Conservation (phyloP, 2,329 filamentous ascomycete species). For the Chaetomium sp. region DNA sequence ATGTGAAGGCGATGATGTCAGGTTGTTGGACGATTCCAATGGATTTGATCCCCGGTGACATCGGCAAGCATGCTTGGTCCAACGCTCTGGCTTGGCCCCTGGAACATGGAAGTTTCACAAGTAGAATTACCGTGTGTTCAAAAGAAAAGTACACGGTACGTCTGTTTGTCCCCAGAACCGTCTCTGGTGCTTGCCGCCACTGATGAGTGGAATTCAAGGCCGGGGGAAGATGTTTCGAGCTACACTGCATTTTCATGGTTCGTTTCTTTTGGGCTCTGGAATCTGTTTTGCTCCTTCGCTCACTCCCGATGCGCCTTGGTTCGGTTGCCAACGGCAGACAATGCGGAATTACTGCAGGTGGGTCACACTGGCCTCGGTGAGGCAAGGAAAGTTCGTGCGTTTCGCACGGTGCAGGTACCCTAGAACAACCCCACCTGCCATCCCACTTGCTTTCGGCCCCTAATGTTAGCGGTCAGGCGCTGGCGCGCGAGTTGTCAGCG, state of each 20-base stretch:
- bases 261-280: too few species aligned
- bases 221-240: too few species aligned
- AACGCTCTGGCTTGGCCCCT: not conserved
- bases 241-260: too few species aligned
- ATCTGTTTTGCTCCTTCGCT: too few species aligned
- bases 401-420: conserved; percentile 13
- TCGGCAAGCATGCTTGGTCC: not conserved
- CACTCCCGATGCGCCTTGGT: too few species aligned
- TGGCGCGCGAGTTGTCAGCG: conserved; percentile 4
- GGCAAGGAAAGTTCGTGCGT: not conserved
- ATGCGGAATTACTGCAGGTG: not conserved
- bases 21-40: not conserved
- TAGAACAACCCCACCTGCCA: conserved; percentile 9
- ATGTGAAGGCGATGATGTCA: conserved; percentile 9
- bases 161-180: not conserved
- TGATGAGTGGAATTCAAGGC: too few species aligned
- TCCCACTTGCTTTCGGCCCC: conserved; percentile 11
- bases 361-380: conserved; percentile 11
- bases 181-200: too few species aligned
- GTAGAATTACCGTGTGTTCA: not conserved
- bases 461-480: conserved; percentile 4
- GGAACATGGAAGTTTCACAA: not conserved
- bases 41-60: not conserved
- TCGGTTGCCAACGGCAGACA: not conserved
- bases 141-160: not conserved